A percentile compares a stretch with the other conserved stretches of the same genome.
Conservation (phyloP, 164 flowering plant genomes). For the Cinnamomum micranthum region DNA sequence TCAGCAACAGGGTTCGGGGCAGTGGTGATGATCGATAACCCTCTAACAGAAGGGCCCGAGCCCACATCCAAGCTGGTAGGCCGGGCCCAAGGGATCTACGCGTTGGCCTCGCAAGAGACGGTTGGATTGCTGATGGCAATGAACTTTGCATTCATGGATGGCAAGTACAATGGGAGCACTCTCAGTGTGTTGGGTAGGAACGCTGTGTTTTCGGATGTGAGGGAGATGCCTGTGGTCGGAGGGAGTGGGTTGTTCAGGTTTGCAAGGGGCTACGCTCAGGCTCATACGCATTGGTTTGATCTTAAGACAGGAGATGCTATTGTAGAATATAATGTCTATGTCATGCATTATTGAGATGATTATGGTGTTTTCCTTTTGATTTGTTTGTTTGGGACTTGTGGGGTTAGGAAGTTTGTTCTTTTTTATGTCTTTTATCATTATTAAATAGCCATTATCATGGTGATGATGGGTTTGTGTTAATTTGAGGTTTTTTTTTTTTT, state of each 20-base stretch:
- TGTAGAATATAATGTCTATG: slow-evolving; percentile 43
- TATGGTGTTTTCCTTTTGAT: neutral
- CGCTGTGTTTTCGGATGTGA: slow-evolving; percentile 14
- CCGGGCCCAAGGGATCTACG: slow-evolving; percentile 49
- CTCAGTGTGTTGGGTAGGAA: slow-evolving; percentile 45
- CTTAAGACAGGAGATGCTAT: slow-evolving; percentile 27
- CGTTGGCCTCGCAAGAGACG: slow-evolving; percentile 23
- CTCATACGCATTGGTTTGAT: slow-evolving; percentile 22
- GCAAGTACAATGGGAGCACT: slow-evolving; percentile 43
- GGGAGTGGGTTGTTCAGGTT: slow-evolving; percentile 41
- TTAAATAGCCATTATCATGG: neutral
- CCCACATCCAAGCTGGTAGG: slow-evolving; percentile 37
- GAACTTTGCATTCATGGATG: slow-evolving; percentile 38
- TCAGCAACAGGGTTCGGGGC: slow-evolving; percentile 25
- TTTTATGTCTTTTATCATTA: neutral
- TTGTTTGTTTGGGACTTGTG: neutral
- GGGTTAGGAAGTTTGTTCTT: too few relatives aligned
- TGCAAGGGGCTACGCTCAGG: slow-evolving; percentile 37
- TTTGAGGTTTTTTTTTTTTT: neutral
- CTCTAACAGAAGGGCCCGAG: slow-evolving; percentile 35
- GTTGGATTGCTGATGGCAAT: slow-evolving; percentile 33
- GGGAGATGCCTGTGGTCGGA: slow-evolving; percentile 50
- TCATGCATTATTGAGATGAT: slow-evolving; percentile 30
- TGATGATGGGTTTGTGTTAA: too few relatives aligned
- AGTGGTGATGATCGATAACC: slow-evolving; percentile 34